These are phyloP conservation scores for Vanilla planifolia DNA, from an alignment of 106 monocot species.

Conservation along the genomic window DNA sequence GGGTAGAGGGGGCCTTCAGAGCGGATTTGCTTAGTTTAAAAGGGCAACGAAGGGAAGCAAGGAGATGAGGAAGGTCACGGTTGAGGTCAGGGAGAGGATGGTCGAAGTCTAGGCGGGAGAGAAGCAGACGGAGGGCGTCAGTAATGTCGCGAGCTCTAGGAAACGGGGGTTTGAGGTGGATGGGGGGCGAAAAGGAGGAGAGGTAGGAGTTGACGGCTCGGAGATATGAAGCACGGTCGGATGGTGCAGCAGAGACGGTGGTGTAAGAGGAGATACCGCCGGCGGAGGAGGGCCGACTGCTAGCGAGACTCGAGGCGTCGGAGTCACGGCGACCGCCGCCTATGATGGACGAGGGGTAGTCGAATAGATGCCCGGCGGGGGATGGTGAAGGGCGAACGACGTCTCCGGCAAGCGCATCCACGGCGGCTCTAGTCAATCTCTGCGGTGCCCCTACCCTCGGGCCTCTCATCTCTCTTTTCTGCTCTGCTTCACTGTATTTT, in stretches of 20 bases:
- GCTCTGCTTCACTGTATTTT: no score
- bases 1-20: constrained; percentile 70
- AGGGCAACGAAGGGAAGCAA: constrained; percentile 49
- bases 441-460: background rate
- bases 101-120: constrained; percentile 35
- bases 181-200: constrained; percentile 22
- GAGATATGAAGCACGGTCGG: constrained; percentile 37
- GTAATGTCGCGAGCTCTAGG: constrained; percentile 67
- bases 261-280: background rate
- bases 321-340: constrained; percentile 52
- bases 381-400: background rate
- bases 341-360: constrained; percentile 7
- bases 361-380: constrained; percentile 4
- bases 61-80: constrained; percentile 40
- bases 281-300: constrained; percentile 46
- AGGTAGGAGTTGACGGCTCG: constrained; percentile 63
- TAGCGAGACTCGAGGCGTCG: constrained; percentile 51
- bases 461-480: no score
- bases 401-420: background rate
- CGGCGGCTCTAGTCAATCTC: background rate
- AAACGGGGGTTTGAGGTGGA: constrained; percentile 45
- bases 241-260: constrained; percentile 6
- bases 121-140: constrained; percentile 32
- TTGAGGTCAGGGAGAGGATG: constrained; percentile 20
- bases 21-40: constrained; percentile 63